Evolutionary conservation across 106 monocot species (phyloP), one percentile per base, ranked within the genome.

Genomic region (Dendrobium chrysotoxum): DNA sequence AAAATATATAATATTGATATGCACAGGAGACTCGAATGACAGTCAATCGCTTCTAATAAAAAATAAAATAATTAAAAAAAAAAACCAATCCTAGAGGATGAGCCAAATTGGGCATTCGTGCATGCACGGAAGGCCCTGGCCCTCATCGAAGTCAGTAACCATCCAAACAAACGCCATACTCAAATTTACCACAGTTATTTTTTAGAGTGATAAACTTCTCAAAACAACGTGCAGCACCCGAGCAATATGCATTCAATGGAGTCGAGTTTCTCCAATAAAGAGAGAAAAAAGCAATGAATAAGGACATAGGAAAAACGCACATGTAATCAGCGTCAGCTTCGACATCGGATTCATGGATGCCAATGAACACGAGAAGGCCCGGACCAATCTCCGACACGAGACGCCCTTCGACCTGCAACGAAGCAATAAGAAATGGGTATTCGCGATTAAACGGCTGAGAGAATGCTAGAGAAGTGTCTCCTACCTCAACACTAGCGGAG

Each of bases 301-400:
- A 77, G 45, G 11, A 40, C 21, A 61, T 6, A 28, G 40, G 18
- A 77, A 20, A 42, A 80, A 10, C 72, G 16, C 47, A 94, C 96
- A 96, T 94, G 87, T 90, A 94, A 85, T 93, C 93, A n/a, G 93
- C 92, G 55, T 96, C 93, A n/a, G 96, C 67, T 23, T 93, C 91
- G 76, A 54, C 72, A 73, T 96, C 96, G 9, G 93, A 87, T 9
- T 92, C 92, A 66, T 93, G 96, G 84, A 93, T 75, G 18, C 93
- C 96, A 79, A 96, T 80, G 81, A 96, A 86, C 42, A 96, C 93
- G 77, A 96, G 93, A 71, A 96, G 92, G 4, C 96, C 96, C 1
- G 79, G 90, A 1, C 92, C 93, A 31, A 96, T 96, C 86, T 90
- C 90, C 54, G 96, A 96, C 16, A 96, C 90, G 40, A 92, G 26